Percentiles rank a stretch among this genome's conserved stretches.
Evolutionary conservation across 345 rosid species (phyloP).

Genomic region (Salix dunnii): DNA sequence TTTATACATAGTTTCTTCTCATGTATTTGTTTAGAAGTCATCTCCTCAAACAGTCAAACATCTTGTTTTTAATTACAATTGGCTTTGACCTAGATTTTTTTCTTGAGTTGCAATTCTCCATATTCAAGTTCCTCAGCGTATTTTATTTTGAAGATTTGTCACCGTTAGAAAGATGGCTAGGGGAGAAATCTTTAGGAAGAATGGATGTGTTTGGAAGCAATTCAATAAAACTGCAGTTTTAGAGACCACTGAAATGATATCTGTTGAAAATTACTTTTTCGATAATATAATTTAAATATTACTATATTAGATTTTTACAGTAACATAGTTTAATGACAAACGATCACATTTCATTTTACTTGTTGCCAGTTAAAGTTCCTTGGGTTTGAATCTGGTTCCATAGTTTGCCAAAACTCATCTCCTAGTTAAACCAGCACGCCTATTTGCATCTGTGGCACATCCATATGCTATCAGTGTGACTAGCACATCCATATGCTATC

Average conservation of each 20-base stretch:
- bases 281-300: neutral
- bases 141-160: neutral
- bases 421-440: neutral
- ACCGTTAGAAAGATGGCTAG: neutral
- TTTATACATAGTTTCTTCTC: neutral
- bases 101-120: neutral
- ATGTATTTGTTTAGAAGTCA: neutral
- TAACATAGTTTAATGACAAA: neutral
- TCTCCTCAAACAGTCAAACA: neutral
- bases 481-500: neutral
- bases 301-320: neutral
- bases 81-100: neutral
- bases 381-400: neutral
- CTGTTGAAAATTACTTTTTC: neutral
- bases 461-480: neutral
- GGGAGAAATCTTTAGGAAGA: neutral
- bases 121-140: neutral
- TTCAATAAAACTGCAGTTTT: neutral
- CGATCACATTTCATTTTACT: neutral
- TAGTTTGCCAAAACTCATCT: neutral
- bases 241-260: neutral
- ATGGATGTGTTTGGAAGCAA: neutral
- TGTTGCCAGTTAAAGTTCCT: neutral
- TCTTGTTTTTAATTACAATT: neutral
- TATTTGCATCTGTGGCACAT: neutral